phyloP scores from a whole-genome alignment of 1,284 basidiomycete species.

The Ceratobasidium sp. region DNA sequence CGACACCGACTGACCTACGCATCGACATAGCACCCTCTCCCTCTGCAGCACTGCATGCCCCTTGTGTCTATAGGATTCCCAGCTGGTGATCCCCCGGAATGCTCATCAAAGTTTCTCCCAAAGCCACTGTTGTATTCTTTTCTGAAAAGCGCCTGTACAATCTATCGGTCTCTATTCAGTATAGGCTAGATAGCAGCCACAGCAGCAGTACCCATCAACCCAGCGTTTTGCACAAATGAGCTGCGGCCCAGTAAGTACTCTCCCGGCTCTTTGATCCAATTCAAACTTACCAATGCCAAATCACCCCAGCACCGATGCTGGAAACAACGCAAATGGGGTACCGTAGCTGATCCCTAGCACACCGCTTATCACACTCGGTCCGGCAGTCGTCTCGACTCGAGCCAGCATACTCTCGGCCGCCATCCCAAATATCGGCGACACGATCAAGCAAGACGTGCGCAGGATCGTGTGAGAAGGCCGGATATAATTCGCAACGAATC shows the following conservation, averaged over 20 bases:
- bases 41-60: slow-evolving; percentile 39
- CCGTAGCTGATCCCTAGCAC: slow-evolving; percentile 80
- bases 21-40: slow-evolving; percentile 40
- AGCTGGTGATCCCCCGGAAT: slow-evolving; percentile 52
- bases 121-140: slow-evolving; percentile 88
- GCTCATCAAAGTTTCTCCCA: too few relatives aligned
- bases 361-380: slow-evolving; percentile 79
- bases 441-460: slow-evolving; percentile 73
- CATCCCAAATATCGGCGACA: slow-evolving; percentile 73
- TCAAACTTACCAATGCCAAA: slow-evolving; percentile 73
- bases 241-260: background rate
- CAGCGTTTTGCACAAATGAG: too few relatives aligned
- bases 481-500: slow-evolving; percentile 73
- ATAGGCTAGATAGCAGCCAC: slow-evolving; percentile 53
- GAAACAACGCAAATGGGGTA: slow-evolving; percentile 78
- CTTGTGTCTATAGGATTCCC: background rate
- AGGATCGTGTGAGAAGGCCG: slow-evolving; percentile 67
- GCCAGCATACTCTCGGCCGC: slow-evolving; percentile 60
- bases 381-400: background rate
- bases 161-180: too few relatives aligned
- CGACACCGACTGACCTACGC: background rate
- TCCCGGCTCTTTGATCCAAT: background rate
- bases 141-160: slow-evolving; percentile 19
- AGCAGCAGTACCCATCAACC: slow-evolving; percentile 77
- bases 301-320: slow-evolving; percentile 83